Percentiles rank a stretch among this genome's conserved stretches.
Conservation (phyloP, 1,284 basidiomycete species). For the Fistulinella cinereoalba region DNA sequence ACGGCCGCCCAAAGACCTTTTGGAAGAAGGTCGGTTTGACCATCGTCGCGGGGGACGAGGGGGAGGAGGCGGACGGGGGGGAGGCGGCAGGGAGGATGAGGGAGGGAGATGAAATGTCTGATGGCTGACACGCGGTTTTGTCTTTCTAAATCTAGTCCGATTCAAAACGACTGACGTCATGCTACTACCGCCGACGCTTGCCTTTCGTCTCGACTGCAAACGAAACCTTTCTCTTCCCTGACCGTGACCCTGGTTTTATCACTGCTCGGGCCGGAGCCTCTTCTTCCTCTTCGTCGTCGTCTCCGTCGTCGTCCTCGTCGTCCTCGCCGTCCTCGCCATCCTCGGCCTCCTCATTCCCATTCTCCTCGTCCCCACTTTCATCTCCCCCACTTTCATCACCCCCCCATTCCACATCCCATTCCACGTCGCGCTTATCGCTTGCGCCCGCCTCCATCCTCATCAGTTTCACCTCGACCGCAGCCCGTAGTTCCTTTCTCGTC, state of each 20-base stretch:
- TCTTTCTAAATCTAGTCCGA: conserved; percentile 23
- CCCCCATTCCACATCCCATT: conserved; percentile 56
- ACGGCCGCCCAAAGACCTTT: conserved; percentile 30
- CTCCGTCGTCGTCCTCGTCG: conserved; percentile 36
- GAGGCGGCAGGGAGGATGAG: neutral
- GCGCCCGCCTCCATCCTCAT: conserved; percentile 53
- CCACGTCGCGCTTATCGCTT: conserved; percentile 52
- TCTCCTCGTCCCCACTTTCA: conserved; percentile 37
- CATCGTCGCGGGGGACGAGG: conserved; percentile 18
- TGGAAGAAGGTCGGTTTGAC: conserved; percentile 31
- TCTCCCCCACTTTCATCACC: conserved; percentile 31
- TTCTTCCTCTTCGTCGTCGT: conserved; percentile 37
- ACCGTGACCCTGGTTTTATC: neutral
- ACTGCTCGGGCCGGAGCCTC: conserved; percentile 24
- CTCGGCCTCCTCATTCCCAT: conserved; percentile 31
- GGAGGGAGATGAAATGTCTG: conserved; percentile 13
- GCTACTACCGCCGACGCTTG: conserved; percentile 3
- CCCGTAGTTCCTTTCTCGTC: conserved; percentile 64
- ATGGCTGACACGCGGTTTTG: conserved; percentile 22
- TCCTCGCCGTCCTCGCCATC: conserved; percentile 34
- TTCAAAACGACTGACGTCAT: conserved; percentile 25
- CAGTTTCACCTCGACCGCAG: conserved; percentile 47
- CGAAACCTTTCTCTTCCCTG: conserved; percentile 6
- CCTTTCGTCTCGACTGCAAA: conserved; percentile 1
- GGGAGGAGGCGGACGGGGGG: neutral